Conservation (phyloP, 768 basidiomycete species). For the Amanita phalloides region DNA sequence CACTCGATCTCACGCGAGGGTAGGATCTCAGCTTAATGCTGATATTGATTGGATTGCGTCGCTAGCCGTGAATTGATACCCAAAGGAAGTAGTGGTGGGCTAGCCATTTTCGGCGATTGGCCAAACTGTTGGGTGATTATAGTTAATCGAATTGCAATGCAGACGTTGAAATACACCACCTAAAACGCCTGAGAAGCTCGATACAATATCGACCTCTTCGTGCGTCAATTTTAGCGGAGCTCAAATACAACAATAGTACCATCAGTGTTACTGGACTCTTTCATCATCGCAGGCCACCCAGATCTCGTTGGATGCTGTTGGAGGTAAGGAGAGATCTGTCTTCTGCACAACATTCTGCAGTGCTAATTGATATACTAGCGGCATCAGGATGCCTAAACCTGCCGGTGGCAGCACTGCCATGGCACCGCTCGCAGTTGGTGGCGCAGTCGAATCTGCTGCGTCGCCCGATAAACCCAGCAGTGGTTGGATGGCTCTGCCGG, state of each 20-base stretch:
- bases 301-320: slow-evolving; percentile 84
- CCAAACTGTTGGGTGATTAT: slow-evolving; percentile 87
- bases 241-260: slow-evolving; percentile 67
- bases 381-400: slow-evolving; percentile 56
- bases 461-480: slow-evolving; percentile 17
- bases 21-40: slow-evolving; percentile 21
- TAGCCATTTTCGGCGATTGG: slow-evolving; percentile 86
- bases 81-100: slow-evolving; percentile 66
- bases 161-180: slow-evolving; percentile 91
- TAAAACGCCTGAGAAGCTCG: slow-evolving; percentile 72
- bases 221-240: slow-evolving; percentile 55
- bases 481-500: slow-evolving; percentile 31
- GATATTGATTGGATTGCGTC: not conserved
- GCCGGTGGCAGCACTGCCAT: slow-evolving; percentile 13
- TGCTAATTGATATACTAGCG: slow-evolving; percentile 22
- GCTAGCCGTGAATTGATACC: slow-evolving; percentile 73
- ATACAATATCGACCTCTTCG: slow-evolving; percentile 75
- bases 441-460: slow-evolving; percentile 12
- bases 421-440: slow-evolving; percentile 8
- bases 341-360: not conserved
- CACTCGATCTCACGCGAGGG: slow-evolving; percentile 60
- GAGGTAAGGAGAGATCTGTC: slow-evolving; percentile 29
- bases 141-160: not conserved
- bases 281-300: slow-evolving; percentile 8
- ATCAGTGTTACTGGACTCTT: slow-evolving; percentile 51